Conservation (phyloP, 2,329 filamentous ascomycete species). For the Neonectria coccinea region DNA sequence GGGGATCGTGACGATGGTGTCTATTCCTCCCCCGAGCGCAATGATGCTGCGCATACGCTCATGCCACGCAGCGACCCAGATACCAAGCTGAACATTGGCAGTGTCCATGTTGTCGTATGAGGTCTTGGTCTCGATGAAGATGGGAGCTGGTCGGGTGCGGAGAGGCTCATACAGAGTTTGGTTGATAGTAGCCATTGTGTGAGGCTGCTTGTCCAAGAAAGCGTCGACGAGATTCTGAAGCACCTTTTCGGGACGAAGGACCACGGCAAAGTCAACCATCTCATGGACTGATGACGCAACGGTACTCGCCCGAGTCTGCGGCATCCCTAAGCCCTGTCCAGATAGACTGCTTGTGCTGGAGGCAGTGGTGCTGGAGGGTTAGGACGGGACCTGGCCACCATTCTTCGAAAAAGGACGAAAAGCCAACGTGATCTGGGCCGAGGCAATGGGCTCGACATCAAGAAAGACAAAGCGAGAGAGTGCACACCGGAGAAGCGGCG, state of each 20-base stretch:
- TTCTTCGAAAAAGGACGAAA: conserved; percentile 1
- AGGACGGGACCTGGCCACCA: not conserved
- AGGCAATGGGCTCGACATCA: conserved; percentile 19
- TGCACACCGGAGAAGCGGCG: conserved; percentile 8
- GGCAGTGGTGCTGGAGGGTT: not conserved
- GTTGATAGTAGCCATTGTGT: conserved; percentile 10
- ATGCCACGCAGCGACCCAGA: conserved; percentile 30
- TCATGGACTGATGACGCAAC: conserved; percentile 10
- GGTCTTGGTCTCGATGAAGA: conserved; percentile 29
- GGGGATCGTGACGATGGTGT: conserved; percentile 15
- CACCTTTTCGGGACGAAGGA: conserved; percentile 6
- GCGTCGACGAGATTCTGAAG: not conserved
- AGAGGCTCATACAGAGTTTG: conserved; percentile 21
- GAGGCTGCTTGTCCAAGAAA: conserved; percentile 2
- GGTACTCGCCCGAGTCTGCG: not conserved
- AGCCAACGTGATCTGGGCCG: not conserved
- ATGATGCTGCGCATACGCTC: conserved; percentile 28
- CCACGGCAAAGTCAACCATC: conserved; percentile 15
- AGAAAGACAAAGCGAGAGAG: conserved; percentile 7
- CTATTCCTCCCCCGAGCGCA: not conserved
- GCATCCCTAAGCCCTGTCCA: not conserved
- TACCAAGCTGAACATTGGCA: conserved; percentile 21
- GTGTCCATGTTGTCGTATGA: conserved; percentile 17
- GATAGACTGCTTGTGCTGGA: conserved; percentile 4
- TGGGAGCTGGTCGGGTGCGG: conserved; percentile 19